Base-by-base conservation (phyloP, 805 yeast species). In the Ogataea dorogensis region DNA sequence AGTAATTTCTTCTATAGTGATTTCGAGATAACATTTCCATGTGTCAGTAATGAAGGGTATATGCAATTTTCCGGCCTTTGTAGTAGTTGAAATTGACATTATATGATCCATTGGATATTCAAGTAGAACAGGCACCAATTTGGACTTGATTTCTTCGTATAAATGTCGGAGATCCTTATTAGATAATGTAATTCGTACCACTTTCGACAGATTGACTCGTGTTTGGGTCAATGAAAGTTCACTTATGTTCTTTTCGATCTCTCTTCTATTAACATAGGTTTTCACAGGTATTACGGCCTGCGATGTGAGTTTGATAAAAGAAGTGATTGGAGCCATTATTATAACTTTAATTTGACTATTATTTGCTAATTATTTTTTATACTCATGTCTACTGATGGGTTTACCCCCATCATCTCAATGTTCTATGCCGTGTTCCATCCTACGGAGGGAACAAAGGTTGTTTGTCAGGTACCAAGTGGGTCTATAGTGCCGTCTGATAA, bases 381-480 rank as follows among this genome's bases (percentile, higher is more conserved):
- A n/a, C n/a, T n/a, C n/a, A 58, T 58, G 62, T 58, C 54, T 23
- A 33, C 52, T 5, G 60, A 50, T 58, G 96, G 95, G 14, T 88
- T 89, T 54, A 83, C 81, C 5, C 95, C 95, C n/a, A 87, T 93
- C 12, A 70, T 77, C 39, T 93, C 96, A 2, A 68, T 88, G 28
- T 89, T 93, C 58, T 93, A 86, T 59, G 79, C 96, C 0, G 86
- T 86, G 0, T 93, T 93, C 61, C 97, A 93, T 52, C 97, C 97
- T 0, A 85, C 93, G 0, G 95, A 88, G 53, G 98, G 98, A 1
- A 82, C 98, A 0, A 87, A 88, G 61, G 89, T 91, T 5, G 73
- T 85, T 5, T 85, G 84, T 51, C 96, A 93, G 57, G 94, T 87
- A 0, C 98, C 98, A 2, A 77, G 79, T 24, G 86, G 87, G 5